These are phyloP conservation scores for Chenopodium berlandieri DNA, from an alignment of 148 eudicot species.

Conservation along the genomic window DNA sequence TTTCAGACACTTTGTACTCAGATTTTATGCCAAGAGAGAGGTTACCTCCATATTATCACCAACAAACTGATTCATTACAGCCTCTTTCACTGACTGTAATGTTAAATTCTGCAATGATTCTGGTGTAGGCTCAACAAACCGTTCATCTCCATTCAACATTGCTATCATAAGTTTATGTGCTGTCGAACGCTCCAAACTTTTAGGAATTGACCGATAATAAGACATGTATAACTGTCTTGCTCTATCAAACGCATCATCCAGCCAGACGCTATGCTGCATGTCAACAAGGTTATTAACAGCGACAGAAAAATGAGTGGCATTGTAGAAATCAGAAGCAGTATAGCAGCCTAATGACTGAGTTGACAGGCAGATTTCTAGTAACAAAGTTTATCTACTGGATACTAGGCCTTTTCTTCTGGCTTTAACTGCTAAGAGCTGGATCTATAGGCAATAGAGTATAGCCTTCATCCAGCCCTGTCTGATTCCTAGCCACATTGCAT, in stretches of 20 bases:
- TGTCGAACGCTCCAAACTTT: slow-evolving; percentile 97
- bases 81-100: slow-evolving; percentile 75
- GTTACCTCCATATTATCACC: slow-evolving; percentile 93
- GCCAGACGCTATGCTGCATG: slow-evolving; percentile 98
- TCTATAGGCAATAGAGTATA: neutral
- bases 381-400: neutral
- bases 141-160: slow-evolving; percentile 96
- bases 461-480: neutral
- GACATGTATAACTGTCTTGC: slow-evolving; percentile 93
- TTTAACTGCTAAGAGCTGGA: neutral
- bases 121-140: slow-evolving; percentile 98
- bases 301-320: slow-evolving; percentile 7
- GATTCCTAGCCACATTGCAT: neutral
- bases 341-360: neutral
- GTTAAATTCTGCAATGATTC: slow-evolving; percentile 69
- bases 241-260: slow-evolving; percentile 98
- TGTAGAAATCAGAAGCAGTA: neutral
- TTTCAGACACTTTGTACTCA: neutral
- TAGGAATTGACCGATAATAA: slow-evolving; percentile 92
- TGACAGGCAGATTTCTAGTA: neutral
- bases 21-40: neutral
- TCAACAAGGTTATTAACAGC: slow-evolving; percentile 16
- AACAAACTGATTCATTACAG: slow-evolving; percentile 89
- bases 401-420: neutral
- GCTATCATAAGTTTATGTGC: slow-evolving; percentile 93